phyloP scores from a whole-genome alignment of 2,329 filamentous ascomycete species.

The Phialophora chinensis region DNA sequence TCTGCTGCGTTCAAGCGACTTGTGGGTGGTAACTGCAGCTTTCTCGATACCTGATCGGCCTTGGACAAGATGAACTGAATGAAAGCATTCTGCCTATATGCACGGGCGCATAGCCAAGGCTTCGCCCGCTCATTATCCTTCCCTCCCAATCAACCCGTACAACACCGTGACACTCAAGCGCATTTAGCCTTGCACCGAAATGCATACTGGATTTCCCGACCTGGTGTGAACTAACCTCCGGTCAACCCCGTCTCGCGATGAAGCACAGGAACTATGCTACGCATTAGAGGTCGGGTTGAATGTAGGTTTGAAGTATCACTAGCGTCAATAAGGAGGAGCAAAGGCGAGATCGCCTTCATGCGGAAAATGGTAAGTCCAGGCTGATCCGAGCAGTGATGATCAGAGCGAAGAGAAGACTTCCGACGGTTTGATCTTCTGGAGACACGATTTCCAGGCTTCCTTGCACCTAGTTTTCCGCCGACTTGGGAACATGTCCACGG shows the following conservation, averaged over 20 bases:
- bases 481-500: background rate
- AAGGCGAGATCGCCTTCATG: background rate
- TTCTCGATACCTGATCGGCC: background rate
- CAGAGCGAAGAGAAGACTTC: background rate
- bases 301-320: background rate
- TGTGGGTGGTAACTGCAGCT: background rate
- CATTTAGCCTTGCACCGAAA: background rate
- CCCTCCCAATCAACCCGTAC: background rate
- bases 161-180: background rate
- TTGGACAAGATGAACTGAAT: background rate
- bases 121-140: background rate
- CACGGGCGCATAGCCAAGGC: background rate
- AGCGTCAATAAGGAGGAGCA: background rate
- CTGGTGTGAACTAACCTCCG: background rate
- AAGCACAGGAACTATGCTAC: background rate
- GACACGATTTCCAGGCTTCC: background rate
- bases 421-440: background rate
- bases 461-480: background rate
- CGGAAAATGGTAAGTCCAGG: background rate
- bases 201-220: background rate
- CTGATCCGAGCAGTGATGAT: background rate
- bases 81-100: background rate
- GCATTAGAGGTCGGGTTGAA: background rate
- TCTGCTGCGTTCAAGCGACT: conserved; percentile 37
- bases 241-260: background rate